A percentile compares a stretch with the other conserved stretches of the same genome.
phyloP scores from a whole-genome alignment of 495 filamentous ascomycete species.

The Penicillium chermesinum region DNA sequence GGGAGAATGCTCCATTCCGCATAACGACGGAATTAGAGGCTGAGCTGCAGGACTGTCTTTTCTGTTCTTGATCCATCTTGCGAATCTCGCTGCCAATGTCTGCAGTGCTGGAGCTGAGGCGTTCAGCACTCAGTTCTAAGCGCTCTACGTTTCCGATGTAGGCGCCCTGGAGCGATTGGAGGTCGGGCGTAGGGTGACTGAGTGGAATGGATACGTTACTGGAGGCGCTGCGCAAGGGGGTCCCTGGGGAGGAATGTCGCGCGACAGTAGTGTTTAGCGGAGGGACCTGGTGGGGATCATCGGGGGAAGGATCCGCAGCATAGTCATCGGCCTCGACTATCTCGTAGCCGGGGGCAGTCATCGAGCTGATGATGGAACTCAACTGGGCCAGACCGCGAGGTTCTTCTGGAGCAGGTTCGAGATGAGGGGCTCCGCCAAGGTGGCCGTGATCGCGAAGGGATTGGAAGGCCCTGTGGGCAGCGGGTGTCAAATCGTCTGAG shows the following conservation, averaged over 20 bases:
- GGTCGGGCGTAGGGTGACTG: slow-evolving; percentile 71
- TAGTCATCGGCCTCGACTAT: slow-evolving; percentile 46
- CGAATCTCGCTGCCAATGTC: slow-evolving; percentile 77
- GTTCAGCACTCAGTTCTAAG: slow-evolving; percentile 76
- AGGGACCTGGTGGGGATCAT: slow-evolving; percentile 24
- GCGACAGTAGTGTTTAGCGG: slow-evolving; percentile 30
- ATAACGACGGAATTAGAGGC: slow-evolving; percentile 61
- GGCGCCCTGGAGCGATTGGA: slow-evolving; percentile 67
- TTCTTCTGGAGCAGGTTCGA: slow-evolving; percentile 24
- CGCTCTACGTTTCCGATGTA: slow-evolving; percentile 75
- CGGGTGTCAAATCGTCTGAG: slow-evolving; percentile 30
- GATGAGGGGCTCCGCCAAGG: slow-evolving; percentile 17
- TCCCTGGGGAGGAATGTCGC: slow-evolving; percentile 32
- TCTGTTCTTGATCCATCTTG: slow-evolving; percentile 72
- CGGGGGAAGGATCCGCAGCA: slow-evolving; percentile 30
- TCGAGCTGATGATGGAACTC: slow-evolving; percentile 39
- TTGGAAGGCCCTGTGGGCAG: slow-evolving; percentile 25
- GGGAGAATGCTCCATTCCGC: slow-evolving; percentile 71
- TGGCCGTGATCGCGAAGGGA: slow-evolving; percentile 26
- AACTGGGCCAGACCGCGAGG: slow-evolving; percentile 23
- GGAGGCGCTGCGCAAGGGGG: slow-evolving; percentile 58
- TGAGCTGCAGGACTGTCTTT: slow-evolving; percentile 47
- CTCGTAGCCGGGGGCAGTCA: slow-evolving; percentile 41
- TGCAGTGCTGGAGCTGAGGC: slow-evolving; percentile 70
- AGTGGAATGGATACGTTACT: slow-evolving; percentile 54